These are phyloP conservation scores for Chaetoceros muelleri DNA, from an alignment of 108 stramenopile species.

Conservation along the genomic window DNA sequence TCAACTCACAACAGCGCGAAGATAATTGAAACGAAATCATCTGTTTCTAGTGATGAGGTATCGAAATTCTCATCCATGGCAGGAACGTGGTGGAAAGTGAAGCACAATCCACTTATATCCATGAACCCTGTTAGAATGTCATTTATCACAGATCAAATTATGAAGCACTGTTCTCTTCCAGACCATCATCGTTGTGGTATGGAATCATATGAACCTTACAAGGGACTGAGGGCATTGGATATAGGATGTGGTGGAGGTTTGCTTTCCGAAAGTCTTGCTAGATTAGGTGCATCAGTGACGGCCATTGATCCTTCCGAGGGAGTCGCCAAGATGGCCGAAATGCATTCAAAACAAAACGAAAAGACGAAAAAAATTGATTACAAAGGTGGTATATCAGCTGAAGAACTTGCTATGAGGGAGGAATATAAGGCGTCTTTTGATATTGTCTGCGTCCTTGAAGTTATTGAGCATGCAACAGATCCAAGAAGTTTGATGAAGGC, in stretches of 20 bases:
- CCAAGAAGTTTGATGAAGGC: conserved; percentile 44
- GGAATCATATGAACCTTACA: conserved; percentile 22
- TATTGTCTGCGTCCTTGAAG: conserved; percentile 83
- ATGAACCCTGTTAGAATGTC: conserved; percentile 73
- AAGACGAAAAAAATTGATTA: conserved; percentile 34
- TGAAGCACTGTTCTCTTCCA: neutral
- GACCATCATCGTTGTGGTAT: neutral
- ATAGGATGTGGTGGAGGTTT: conserved; percentile 93
- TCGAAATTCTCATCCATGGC: conserved; percentile 55
- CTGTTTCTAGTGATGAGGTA: conserved; percentile 40
- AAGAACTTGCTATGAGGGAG: conserved; percentile 42
- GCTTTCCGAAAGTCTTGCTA: conserved; percentile 73
- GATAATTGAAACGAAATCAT: too few species aligned
- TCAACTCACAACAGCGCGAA: too few species aligned
- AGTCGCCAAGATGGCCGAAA: conserved; percentile 46
- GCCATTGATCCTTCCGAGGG: conserved; percentile 69
- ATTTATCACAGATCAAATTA: conserved; percentile 36
- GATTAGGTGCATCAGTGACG: conserved; percentile 73
- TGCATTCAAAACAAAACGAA: conserved; percentile 36
- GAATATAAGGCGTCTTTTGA: conserved; percentile 40
- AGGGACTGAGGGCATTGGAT: conserved; percentile 44
- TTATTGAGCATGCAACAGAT: conserved; percentile 86
- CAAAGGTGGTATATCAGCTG: conserved; percentile 48
- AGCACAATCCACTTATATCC: conserved; percentile 54
- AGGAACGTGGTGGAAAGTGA: conserved; percentile 65